Evolutionary conservation across 495 filamentous ascomycete species (phyloP).

Genomic region (Chaetomium cochliodes): DNA sequence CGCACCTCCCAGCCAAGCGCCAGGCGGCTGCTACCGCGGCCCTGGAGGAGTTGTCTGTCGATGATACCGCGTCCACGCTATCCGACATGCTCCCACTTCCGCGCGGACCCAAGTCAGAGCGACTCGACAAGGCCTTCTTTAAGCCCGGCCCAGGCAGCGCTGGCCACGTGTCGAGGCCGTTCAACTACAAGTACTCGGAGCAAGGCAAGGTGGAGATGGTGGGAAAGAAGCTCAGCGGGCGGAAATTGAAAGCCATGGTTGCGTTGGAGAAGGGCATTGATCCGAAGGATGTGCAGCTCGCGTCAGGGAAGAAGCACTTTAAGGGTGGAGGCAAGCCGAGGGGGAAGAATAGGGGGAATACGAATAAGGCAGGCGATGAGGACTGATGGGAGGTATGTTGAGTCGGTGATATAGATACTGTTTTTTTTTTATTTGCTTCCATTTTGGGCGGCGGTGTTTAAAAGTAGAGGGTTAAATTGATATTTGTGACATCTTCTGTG

Average conservation of each 20-base stretch:
- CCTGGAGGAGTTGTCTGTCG: slow-evolving; percentile 38
- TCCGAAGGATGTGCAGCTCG: slow-evolving; percentile 70
- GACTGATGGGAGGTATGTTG: slow-evolving; percentile 17
- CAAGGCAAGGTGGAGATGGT: slow-evolving; percentile 58
- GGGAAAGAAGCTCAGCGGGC: slow-evolving; percentile 70
- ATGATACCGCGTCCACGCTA: slow-evolving; percentile 42
- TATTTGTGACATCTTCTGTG: neutral
- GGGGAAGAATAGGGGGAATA: slow-evolving; percentile 44
- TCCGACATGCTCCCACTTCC: slow-evolving; percentile 50
- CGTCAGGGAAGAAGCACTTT: slow-evolving; percentile 89
- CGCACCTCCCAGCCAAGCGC: slow-evolving; percentile 72
- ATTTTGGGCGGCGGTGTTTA: slow-evolving; percentile 5
- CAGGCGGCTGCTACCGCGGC: slow-evolving; percentile 57
- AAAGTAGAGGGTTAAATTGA: slow-evolving; percentile 16
- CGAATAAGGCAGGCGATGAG: slow-evolving; percentile 22
- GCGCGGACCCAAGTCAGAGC: slow-evolving; percentile 66
- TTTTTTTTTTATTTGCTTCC: neutral
- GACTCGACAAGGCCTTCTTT: slow-evolving; percentile 86
- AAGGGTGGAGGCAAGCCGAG: slow-evolving; percentile 70
- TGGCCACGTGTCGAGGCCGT: slow-evolving; percentile 74
- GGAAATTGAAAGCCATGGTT: slow-evolving; percentile 81
- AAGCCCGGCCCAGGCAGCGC: slow-evolving; percentile 57
- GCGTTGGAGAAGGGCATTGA: slow-evolving; percentile 83
- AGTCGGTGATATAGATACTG: slow-evolving; percentile 6
- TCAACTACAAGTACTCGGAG: slow-evolving; percentile 81